Percentiles rank a stretch among this genome's conserved stretches.
These are phyloP conservation scores for Daldinia grandis DNA, from an alignment of 495 filamentous ascomycete species.

Conservation along the genomic window DNA sequence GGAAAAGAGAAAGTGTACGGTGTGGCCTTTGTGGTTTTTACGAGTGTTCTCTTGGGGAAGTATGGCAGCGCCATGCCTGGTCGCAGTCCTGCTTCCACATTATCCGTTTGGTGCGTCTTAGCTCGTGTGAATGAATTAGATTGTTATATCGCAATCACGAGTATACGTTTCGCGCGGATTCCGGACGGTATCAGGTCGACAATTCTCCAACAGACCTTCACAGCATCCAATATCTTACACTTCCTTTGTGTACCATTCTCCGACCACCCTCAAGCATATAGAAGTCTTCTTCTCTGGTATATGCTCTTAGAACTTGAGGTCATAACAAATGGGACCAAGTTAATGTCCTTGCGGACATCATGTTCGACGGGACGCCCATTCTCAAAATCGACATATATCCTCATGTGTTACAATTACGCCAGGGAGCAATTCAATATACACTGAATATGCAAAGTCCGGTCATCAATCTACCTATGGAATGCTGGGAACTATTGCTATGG, in stretches of 20 bases:
- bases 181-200: neutral
- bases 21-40: neutral
- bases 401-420: neutral
- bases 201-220: neutral
- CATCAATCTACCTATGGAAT: neutral
- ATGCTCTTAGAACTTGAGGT: neutral
- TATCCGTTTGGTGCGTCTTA: neutral
- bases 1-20: neutral
- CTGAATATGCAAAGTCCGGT: neutral
- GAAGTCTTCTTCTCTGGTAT: neutral
- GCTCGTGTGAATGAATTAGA: neutral
- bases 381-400: neutral
- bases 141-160: slow-evolving; percentile 10
- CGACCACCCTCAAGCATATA: neutral
- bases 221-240: neutral
- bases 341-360: neutral
- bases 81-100: neutral
- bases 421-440: neutral
- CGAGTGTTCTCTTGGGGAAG: neutral
- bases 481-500: neutral
- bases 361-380: neutral
- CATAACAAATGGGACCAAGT: neutral
- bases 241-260: neutral
- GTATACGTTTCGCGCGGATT: neutral
- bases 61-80: slow-evolving; percentile 7